Conservation (phyloP, 768 basidiomycete genomes). For the Sutorius australiensis region DNA sequence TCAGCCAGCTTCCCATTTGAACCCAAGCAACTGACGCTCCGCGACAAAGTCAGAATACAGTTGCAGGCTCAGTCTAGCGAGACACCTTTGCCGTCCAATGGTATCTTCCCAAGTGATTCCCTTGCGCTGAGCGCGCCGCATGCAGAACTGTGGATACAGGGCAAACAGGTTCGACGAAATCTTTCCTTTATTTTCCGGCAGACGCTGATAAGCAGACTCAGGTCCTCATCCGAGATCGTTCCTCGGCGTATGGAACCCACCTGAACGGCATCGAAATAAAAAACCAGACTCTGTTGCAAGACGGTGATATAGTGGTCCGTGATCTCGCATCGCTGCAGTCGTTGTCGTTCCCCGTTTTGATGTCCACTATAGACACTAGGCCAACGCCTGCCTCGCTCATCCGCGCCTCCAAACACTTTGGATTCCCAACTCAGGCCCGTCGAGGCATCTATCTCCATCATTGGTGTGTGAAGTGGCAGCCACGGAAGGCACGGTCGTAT, state of each 20-base stretch:
- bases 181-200: not conserved
- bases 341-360: not conserved
- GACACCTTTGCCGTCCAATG: conserved; percentile 32
- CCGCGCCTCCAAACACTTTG: conserved; percentile 36
- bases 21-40: conserved; percentile 35
- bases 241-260: conserved; percentile 45
- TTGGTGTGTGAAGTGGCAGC: conserved; percentile 26
- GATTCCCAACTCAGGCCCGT: conserved; percentile 46
- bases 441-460: conserved; percentile 38
- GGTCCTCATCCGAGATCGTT: conserved; percentile 47
- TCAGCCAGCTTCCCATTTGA: conserved; percentile 37
- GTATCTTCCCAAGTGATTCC: conserved; percentile 39
- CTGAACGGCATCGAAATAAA: conserved; percentile 43
- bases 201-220: conserved; percentile 20
- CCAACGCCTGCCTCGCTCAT: conserved; percentile 34
- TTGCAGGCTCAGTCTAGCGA: conserved; percentile 33
- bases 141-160: conserved; percentile 46
- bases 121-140: conserved; percentile 42
- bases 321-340: not conserved
- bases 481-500: not conserved
- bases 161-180: conserved; percentile 35
- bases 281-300: conserved; percentile 34
- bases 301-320: conserved; percentile 45
- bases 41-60: conserved; percentile 26
- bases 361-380: conserved; percentile 49